Conservation (phyloP, 2,329 filamentous ascomycete species). For the Aureobasidium subglaciale region DNA sequence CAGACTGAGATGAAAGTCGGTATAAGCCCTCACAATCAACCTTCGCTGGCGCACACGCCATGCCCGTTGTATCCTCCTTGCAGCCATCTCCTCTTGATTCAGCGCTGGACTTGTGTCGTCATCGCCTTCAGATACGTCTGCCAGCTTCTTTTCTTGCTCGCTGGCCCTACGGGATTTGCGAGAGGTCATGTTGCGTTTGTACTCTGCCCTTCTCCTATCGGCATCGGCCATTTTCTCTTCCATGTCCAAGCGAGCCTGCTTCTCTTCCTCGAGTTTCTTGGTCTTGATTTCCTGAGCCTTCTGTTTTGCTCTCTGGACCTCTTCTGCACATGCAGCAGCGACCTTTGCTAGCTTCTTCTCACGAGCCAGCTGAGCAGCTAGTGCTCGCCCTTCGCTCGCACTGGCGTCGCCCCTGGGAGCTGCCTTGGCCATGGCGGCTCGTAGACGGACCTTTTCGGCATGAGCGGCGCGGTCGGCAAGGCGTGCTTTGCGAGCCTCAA, state of each 20-base stretch:
- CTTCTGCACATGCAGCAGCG: slow-evolving; percentile 71
- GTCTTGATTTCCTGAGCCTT: slow-evolving; percentile 77
- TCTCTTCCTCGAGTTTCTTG: slow-evolving; percentile 67
- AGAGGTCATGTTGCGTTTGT: slow-evolving; percentile 43
- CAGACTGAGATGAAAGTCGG: slow-evolving; percentile 59
- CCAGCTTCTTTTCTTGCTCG: slow-evolving; percentile 44
- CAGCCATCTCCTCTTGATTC: slow-evolving; percentile 56
- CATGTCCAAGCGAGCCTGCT: slow-evolving; percentile 64
- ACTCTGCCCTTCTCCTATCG: slow-evolving; percentile 57
- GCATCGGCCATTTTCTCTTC: slow-evolving; percentile 74
- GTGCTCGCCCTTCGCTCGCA: slow-evolving; percentile 65
- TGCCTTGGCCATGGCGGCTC: slow-evolving; percentile 67
- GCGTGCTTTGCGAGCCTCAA: slow-evolving; percentile 72
- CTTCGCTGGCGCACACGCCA: slow-evolving; percentile 58
- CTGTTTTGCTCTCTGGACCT: slow-evolving; percentile 74
- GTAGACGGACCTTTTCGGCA: slow-evolving; percentile 72
- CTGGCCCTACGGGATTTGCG: slow-evolving; percentile 33
- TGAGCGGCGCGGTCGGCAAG: slow-evolving; percentile 74
- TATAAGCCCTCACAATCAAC: slow-evolving; percentile 58
- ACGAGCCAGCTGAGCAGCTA: slow-evolving; percentile 69
- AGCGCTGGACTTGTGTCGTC: slow-evolving; percentile 32
- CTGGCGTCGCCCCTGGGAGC: slow-evolving; percentile 51
- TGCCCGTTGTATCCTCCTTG: slow-evolving; percentile 58
- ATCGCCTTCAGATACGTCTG: slow-evolving; percentile 44
- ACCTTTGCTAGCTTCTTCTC: slow-evolving; percentile 78